Evolutionary conservation across 2,329 filamentous ascomycete genomes (phyloP).

Genomic region (Calonectria honghensis): DNA sequence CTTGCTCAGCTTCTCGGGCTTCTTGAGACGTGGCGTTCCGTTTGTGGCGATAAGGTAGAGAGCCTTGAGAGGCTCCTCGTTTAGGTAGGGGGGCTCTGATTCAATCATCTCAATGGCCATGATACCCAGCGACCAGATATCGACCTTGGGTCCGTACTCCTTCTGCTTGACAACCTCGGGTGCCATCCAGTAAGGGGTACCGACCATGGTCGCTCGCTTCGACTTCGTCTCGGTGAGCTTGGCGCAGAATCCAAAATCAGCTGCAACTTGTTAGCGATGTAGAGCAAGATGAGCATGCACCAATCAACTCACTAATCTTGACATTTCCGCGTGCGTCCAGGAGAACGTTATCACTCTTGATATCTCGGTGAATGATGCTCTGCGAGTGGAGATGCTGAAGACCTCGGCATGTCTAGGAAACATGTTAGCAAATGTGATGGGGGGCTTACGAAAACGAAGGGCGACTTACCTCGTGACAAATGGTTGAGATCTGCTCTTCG

Average conservation of each 20-base stretch:
- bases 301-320: slow-evolving; percentile 87
- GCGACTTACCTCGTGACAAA: slow-evolving; percentile 89
- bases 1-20: slow-evolving; percentile 97
- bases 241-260: slow-evolving; percentile 99
- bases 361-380: slow-evolving; percentile 98
- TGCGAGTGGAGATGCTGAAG: slow-evolving; percentile 95
- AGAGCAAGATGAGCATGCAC: not conserved
- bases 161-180: slow-evolving; percentile 99
- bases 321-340: slow-evolving; percentile 95
- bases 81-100: slow-evolving; percentile 96
- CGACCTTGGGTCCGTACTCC: slow-evolving; percentile 98
- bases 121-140: slow-evolving; percentile 99
- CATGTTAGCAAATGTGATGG: slow-evolving; percentile 43
- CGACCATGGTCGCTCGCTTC: slow-evolving; percentile 99
- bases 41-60: slow-evolving; percentile 98
- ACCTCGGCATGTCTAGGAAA: slow-evolving; percentile 89
- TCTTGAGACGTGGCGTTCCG: slow-evolving; percentile 96
- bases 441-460: not conserved
- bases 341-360: slow-evolving; percentile 99
- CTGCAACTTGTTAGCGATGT: slow-evolving; percentile 66
- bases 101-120: slow-evolving; percentile 99
- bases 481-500: slow-evolving; percentile 98
- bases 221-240: slow-evolving; percentile 97
- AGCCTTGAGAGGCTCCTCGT: slow-evolving; percentile 97
- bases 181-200: slow-evolving; percentile 99